Conservation (phyloP, 495 filamentous ascomycete species). For the Beverwykella pulmonaria region DNA sequence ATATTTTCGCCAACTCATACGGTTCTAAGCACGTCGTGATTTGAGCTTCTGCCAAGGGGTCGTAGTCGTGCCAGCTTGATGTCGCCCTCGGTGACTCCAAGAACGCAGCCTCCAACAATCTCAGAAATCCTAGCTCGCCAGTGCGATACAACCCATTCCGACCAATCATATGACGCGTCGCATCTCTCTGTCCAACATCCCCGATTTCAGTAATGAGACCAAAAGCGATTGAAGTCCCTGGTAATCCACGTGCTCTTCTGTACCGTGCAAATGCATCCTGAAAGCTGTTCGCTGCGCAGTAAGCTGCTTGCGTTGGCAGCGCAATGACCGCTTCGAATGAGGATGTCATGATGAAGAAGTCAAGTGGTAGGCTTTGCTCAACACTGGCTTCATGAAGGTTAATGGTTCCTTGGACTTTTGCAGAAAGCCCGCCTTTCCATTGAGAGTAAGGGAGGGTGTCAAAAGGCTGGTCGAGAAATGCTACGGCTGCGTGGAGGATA, state of each 20-base stretch:
- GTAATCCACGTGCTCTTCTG: conserved; percentile 29
- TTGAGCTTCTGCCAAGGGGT: too few relatives aligned
- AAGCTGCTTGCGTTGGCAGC: conserved; percentile 23
- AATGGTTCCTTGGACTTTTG: conserved; percentile 31
- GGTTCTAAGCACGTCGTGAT: too few relatives aligned
- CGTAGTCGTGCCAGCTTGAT: too few relatives aligned
- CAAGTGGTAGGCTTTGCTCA: conserved; percentile 23
- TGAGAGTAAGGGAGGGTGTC: conserved; percentile 27
- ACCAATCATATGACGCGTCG: not conserved
- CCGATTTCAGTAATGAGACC: conserved; percentile 38
- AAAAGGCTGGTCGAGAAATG: conserved; percentile 35
- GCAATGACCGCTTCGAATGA: conserved; percentile 3
- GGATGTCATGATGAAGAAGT: conserved; percentile 38
- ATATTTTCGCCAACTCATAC: too few relatives aligned
- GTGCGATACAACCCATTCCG: conserved; percentile 8
- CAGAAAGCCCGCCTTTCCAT: conserved; percentile 12
- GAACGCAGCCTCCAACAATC: conserved; percentile 13
- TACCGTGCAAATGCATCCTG: conserved; percentile 34
- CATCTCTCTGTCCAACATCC: not conserved
- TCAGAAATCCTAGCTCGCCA: conserved; percentile 3
- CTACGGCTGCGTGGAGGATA: conserved; percentile 37
- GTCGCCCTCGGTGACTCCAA: too few relatives aligned
- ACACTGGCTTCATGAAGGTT: conserved; percentile 34
- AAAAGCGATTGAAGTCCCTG: conserved; percentile 34
- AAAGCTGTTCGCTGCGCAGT: conserved; percentile 33